Evolutionary conservation across 108 stramenopile genomes (phyloP).

Genomic region (Skeletonema marinoi): DNA sequence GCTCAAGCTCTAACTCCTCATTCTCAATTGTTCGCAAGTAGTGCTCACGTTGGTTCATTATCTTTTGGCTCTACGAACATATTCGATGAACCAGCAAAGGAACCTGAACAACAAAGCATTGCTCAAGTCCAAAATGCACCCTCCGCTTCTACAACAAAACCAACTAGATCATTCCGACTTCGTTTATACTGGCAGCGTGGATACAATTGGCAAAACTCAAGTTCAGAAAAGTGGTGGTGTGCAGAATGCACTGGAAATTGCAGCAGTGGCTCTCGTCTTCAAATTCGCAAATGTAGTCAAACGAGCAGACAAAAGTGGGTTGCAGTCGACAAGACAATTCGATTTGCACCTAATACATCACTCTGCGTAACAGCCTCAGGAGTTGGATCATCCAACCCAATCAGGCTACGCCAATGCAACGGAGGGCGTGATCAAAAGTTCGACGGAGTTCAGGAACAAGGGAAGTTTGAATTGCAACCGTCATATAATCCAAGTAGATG

Average conservation of each 20-base stretch:
- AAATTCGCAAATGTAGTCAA: constrained; percentile 5
- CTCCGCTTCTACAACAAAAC: not conserved
- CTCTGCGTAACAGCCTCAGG: constrained; percentile 12
- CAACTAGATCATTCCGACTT: constrained; percentile 9
- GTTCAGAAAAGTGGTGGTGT: constrained; percentile 19
- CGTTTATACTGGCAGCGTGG: constrained; percentile 17
- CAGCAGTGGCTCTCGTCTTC: not conserved
- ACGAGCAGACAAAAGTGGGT: constrained; percentile 12
- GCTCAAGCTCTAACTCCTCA: not conserved
- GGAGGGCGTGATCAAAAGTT: constrained; percentile 10
- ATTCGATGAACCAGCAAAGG: not conserved
- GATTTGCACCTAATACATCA: constrained; percentile 8
- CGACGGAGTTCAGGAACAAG: not conserved
- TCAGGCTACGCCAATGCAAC: constrained; percentile 4
- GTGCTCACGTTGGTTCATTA: not conserved
- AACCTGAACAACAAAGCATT: not conserved
- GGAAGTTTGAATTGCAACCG: constrained; percentile 15
- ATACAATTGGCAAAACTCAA: constrained; percentile 13
- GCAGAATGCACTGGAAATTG: constrained; percentile 16
- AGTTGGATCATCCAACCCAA: constrained; percentile 3
- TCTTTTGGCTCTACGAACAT: not conserved
- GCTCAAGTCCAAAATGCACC: not conserved
- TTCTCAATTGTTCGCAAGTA: not conserved
- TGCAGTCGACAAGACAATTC: constrained; percentile 16
- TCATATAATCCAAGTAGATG: not conserved